These are phyloP conservation scores for Stachybotrys chartarum DNA, from an alignment of 2,329 filamentous ascomycete genomes.

Conservation along the genomic window DNA sequence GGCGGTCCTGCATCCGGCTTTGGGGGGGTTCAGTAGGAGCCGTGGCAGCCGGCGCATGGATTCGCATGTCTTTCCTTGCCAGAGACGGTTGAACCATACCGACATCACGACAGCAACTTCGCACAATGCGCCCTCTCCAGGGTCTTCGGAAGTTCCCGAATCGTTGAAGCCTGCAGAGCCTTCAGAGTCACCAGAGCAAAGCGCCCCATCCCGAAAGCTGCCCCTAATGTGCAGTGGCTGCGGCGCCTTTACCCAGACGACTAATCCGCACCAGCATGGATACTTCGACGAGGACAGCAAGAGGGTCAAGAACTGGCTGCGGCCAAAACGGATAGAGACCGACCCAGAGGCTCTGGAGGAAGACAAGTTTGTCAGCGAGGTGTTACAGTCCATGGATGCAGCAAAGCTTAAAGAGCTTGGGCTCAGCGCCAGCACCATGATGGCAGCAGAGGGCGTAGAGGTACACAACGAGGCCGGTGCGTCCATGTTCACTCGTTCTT, in stretches of 20 bases:
- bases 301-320: constrained; percentile 40
- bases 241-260: constrained; percentile 55
- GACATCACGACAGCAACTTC: not conserved
- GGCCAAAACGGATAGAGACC: constrained; percentile 10
- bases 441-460: constrained; percentile 19
- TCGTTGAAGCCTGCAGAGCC: too few species aligned
- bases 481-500: not conserved
- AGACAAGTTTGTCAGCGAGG: constrained; percentile 39
- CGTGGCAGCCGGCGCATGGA: constrained; percentile 5
- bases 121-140: not conserved
- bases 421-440: constrained; percentile 32
- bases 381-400: constrained; percentile 33
- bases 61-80: constrained; percentile 9
- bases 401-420: constrained; percentile 37
- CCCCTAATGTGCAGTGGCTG: constrained; percentile 57
- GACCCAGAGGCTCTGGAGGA: constrained; percentile 20
- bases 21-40: constrained; percentile 17
- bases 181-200: too few species aligned
- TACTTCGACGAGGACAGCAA: constrained; percentile 48
- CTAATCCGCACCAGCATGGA: constrained; percentile 41
- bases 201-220: constrained; percentile 22
- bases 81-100: constrained; percentile 19
- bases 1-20: constrained; percentile 39
- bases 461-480: constrained; percentile 9
- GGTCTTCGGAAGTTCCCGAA: not conserved